Evolutionary conservation across 176 grass and related monocot species (phyloP), one percentile per base, ranked within the genome.

Genomic region (Rhynchospora pubera): DNA sequence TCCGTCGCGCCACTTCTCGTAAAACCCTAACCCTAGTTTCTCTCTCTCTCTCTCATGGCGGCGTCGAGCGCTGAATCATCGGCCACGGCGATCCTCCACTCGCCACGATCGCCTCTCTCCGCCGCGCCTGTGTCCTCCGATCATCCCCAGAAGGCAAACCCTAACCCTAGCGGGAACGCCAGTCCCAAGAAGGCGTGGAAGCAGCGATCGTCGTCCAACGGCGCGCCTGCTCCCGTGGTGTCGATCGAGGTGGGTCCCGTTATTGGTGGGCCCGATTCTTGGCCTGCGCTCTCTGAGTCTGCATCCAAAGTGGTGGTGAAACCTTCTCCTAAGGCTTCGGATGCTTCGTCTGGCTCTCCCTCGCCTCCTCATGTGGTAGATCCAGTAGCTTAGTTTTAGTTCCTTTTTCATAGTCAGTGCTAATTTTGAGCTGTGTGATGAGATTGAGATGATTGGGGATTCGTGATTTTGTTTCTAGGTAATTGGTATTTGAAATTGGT

Each of bases 271-370:
- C 65, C 88, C 5, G 87, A 89, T 2, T 85, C 92, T 57, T 98
- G 95, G 95, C 95, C 95, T 39, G 92, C 95, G 73, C 85, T 98
- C 28, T 90, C 95, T 2, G 90, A 87, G n/a, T 71, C 85, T 53
- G 57, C 82, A 51, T 81, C 92, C 14, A 85, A 61, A 71, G 23
- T 83, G 18, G 79, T 84, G 83, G 51, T 70, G 55, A 85, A 82
- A 77, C 60, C 86, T 0, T 92, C 82, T 7, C 69, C 88, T 7
- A 93, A 93, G 88, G 77, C 84, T 14, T 79, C 80, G 1, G 66
- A 83, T 53, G 79, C 57, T 78, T 21, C 87, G 0, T 24, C 67
- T 62, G 43, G 57, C 43, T 82, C 58, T 78, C 46, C 50, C 39
- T 48, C 84, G 65, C 53, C 89, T 32, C 62, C 82, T 16, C 71